A percentile compares a stretch with the other conserved stretches of the same genome.
phyloP scores from a whole-genome alignment of 257 asterid genomes.

The Petunia secreta region DNA sequence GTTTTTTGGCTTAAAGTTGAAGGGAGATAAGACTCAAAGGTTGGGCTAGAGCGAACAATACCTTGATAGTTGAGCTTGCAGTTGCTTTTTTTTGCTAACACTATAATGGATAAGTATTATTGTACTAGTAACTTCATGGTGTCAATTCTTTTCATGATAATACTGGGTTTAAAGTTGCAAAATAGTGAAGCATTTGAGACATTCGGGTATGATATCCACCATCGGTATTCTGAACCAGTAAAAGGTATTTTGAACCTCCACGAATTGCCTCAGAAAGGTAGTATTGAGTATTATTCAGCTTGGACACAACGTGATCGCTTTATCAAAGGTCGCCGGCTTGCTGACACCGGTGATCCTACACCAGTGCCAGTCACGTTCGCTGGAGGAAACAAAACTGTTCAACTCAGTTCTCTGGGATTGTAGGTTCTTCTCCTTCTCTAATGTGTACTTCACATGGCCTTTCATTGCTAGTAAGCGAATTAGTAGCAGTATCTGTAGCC shows the following conservation, averaged over 20 bases:
- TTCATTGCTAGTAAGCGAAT: too few species aligned
- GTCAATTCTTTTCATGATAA: too few species aligned
- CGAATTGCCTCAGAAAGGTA: conserved; percentile 68
- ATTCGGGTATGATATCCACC: conserved; percentile 78
- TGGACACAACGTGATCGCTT: conserved; percentile 86
- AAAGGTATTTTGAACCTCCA: conserved; percentile 56
- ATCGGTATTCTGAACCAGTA: conserved; percentile 77
- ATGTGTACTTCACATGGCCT: background rate
- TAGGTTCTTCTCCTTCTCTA: conserved; percentile 39
- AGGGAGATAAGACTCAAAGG: too few species aligned
- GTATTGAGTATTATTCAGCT: conserved; percentile 74
- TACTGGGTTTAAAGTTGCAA: background rate
- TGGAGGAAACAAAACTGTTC: background rate
- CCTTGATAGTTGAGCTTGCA: background rate
- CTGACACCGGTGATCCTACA: conserved; percentile 31
- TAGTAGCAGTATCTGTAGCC: too few species aligned
- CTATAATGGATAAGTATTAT: background rate
- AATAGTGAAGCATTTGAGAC: conserved; percentile 55
- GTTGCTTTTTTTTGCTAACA: background rate
- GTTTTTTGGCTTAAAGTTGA: too few species aligned
- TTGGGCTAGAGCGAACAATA: background rate
- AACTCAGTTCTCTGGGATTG: conserved; percentile 72
- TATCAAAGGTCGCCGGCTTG: conserved; percentile 69
- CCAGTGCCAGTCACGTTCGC: background rate
- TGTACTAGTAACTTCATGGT: background rate